Evolutionary conservation across 129 eudicot species (phyloP).

Genomic region (Saposhnikovia divaricata): DNA sequence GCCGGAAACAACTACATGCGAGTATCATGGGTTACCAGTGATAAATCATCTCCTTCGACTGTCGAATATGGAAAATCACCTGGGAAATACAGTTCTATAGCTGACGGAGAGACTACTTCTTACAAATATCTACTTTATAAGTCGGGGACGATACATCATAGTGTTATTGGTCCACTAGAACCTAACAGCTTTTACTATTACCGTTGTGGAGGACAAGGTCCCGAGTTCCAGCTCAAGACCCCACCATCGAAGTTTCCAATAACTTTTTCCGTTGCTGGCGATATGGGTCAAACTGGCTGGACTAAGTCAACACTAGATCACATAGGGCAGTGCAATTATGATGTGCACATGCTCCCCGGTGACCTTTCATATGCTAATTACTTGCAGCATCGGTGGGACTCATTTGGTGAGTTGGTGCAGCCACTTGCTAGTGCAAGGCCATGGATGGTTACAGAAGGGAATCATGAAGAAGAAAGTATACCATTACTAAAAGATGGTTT

Average conservation of each 20-base stretch:
- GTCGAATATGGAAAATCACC: constrained; percentile 83
- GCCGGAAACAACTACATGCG: constrained; percentile 72
- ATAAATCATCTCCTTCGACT: constrained; percentile 49
- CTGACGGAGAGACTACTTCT: constrained; percentile 64
- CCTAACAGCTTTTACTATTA: constrained; percentile 58
- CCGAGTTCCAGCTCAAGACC: constrained; percentile 67
- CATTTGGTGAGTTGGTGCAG: constrained; percentile 80
- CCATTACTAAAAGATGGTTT: constrained; percentile 53
- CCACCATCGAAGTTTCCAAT: constrained; percentile 77
- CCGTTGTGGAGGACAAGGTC: constrained; percentile 79
- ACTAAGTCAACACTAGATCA: constrained; percentile 84
- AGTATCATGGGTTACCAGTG: constrained; percentile 60
- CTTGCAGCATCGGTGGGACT: constrained; percentile 73
- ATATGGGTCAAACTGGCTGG: constrained; percentile 95
- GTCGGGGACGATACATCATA: constrained; percentile 84
- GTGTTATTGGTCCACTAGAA: constrained; percentile 83
- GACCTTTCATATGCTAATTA: constrained; percentile 89
- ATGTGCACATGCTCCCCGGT: constrained; percentile 78
- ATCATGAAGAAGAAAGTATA: constrained; percentile 80
- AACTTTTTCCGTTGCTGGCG: constrained; percentile 88
- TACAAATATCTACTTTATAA: constrained; percentile 54
- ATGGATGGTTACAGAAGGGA: constrained; percentile 97
- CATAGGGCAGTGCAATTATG: constrained; percentile 68
- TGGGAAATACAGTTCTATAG: constrained; percentile 39
- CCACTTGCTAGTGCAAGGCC: constrained; percentile 91